Conservation (phyloP, 129 eudicot species). For the carrot (Daucus carota) region DH1_v3.0 NC_030384.2:38250501-38251000, state of each 20-base stretch:
- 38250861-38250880: neutral
- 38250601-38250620: neutral
- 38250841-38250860: neutral
- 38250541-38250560: neutral
- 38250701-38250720: neutral
- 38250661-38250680: neutral
- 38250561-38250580: neutral
- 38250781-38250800: neutral
- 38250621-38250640: too few relatives aligned
- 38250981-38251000: conserved; percentile 97
- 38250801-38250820: too few relatives aligned
- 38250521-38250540: neutral
- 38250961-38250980: conserved; percentile 91
- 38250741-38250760: neutral
- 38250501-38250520: too few relatives aligned
- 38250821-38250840: neutral
- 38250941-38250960: conserved; percentile 96
- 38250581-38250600: too few relatives aligned
- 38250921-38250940: conserved; percentile 40
- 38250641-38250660: neutral
- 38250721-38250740: neutral
- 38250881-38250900: conserved; percentile 56
- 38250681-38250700: neutral
- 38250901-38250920: conserved; percentile 8
- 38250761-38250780: too few relatives aligned